Evolutionary conservation across 805 yeast species (phyloP).

Genomic region (Candida multigemmis): DNA sequence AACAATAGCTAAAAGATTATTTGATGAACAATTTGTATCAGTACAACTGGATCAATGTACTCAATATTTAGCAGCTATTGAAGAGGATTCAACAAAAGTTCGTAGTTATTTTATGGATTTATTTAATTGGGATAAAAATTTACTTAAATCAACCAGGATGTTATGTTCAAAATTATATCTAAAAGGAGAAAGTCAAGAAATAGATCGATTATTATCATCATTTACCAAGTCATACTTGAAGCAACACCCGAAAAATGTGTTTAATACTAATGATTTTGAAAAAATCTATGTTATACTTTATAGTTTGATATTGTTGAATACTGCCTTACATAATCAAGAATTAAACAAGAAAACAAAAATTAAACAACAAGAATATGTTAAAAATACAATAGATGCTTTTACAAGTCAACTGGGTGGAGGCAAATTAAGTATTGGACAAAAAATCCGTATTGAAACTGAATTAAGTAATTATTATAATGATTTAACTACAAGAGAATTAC

Average conservation of each 20-base stretch:
- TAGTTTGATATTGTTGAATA: conserved; percentile 62
- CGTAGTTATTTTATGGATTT: conserved; percentile 37
- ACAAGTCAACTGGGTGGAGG: conserved; percentile 23
- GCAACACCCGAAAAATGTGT: conserved; percentile 39
- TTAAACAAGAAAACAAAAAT: conserved; percentile 28
- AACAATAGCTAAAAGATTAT: conserved; percentile 28
- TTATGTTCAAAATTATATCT: conserved; percentile 63
- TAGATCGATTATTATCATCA: conserved; percentile 63
- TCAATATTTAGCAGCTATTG: conserved; percentile 29
- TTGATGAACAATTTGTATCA: conserved; percentile 31
- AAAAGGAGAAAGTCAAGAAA: conserved; percentile 76
- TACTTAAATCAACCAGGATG: conserved; percentile 47
- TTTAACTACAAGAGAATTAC: conserved; percentile 27
- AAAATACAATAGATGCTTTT: conserved; percentile 33
- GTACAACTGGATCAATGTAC: conserved; percentile 36
- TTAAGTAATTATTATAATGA: conserved; percentile 37
- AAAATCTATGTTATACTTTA: conserved; percentile 63
- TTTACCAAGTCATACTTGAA: conserved; percentile 57
- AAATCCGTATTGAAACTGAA: conserved; percentile 36
- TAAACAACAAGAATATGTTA: conserved; percentile 31
- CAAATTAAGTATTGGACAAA: conserved; percentile 25
- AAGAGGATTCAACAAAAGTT: conserved; percentile 28
- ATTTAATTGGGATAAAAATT: conserved; percentile 39
- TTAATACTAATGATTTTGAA: conserved; percentile 41
- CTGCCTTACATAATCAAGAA: conserved; percentile 59